Evolutionary conservation across 768 basidiomycete species (phyloP), one percentile per base, ranked within the genome.

Genomic region (Panus rudis): DNA sequence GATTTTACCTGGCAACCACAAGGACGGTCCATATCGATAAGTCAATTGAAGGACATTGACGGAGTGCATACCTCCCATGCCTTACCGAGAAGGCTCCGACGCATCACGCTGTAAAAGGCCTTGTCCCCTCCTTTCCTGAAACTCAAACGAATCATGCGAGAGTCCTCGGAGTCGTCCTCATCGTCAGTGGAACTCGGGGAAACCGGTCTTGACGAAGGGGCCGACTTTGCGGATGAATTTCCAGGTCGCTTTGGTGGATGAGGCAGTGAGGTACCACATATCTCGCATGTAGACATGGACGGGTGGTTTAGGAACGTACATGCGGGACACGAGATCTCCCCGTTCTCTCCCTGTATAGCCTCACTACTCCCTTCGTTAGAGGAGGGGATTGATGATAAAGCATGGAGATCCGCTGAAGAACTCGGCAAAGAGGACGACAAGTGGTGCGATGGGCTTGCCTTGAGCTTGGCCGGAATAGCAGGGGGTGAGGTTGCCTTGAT

Each of bases 271-370:
- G 90, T 83, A 4, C 71, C 72, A 58, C 94, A 98, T 3, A 98
- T 84, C 61, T 97, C 94, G 65, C 94, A 98, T 6, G 65, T 59
- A 0, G 62, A 62, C 43, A 92, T 68, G 1, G 76, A 81, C 0
- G 79, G 78, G 47, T 87, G 81, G 62, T 99, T 99, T 11, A 93
- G 68, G 59, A 93, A 99, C 1, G 94, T 98, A 59, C 96, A 99
- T 1, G 80, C 81, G 2, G 81, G 75, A 61, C 94, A 99, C 12
- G 84, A 63, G 33, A 85, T 68, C 25, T 72, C 58, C 4, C 19
- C 19, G 13, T 2, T 62, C 61, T 14, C 21, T 4, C 20, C 45
- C 33, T 2, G 28, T 19, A 16, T 37, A 27, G 19, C 33, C 25
- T 25, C 31, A 8, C 24, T 21, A 34, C 25, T 4, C 11, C 26